phyloP scores from a whole-genome alignment of 371 early-diverging fungal genomes.

The Nematocida ausubeli region DNA sequence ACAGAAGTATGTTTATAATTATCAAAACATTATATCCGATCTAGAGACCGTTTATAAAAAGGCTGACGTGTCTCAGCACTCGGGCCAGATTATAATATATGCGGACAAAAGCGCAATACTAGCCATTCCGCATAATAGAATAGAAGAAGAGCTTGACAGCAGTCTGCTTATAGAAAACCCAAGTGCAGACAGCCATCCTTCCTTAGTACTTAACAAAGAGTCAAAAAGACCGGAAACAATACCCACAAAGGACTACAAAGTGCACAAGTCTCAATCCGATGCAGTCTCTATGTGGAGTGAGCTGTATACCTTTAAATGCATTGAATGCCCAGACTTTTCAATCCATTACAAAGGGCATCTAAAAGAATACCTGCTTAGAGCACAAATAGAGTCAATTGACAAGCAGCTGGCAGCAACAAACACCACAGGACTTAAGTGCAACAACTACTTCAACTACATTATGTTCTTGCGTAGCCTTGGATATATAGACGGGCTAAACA shows the following conservation, averaged over 20 bases:
- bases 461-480: constrained; percentile 56
- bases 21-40: neutral
- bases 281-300: constrained; percentile 10
- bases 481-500: constrained; percentile 50
- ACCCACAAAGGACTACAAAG: constrained; percentile 21
- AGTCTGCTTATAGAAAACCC: neutral
- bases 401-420: constrained; percentile 12
- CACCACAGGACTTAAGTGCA: constrained; percentile 52
- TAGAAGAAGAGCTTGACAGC: neutral
- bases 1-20: constrained; percentile 30
- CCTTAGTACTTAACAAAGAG: constrained; percentile 8
- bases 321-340: constrained; percentile 48
- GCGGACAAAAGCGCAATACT: constrained; percentile 1
- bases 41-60: neutral
- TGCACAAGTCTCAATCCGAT: constrained; percentile 1
- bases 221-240: constrained; percentile 11
- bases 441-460: constrained; percentile 63
- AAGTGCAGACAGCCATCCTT: neutral
- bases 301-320: constrained; percentile 12
- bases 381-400: constrained; percentile 40
- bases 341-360: constrained; percentile 54
- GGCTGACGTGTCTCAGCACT: neutral
- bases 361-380: neutral
- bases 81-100: constrained; percentile 3
- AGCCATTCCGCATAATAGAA: neutral